phyloP scores from a whole-genome alignment of 2,329 filamentous ascomycete species.

The Aspergillus vadensis region DNA sequence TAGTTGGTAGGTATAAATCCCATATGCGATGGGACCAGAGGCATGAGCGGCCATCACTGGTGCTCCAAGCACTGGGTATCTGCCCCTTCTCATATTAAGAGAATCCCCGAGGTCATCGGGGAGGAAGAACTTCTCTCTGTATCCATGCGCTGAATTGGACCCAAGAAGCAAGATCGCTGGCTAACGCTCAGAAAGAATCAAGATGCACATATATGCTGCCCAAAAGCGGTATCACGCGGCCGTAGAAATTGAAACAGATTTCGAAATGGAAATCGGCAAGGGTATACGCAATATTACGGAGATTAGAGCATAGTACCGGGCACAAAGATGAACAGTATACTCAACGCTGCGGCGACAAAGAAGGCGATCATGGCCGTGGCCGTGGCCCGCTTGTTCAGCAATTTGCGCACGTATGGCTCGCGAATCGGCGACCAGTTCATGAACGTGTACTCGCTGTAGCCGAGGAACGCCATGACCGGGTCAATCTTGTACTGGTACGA shows the following conservation, averaged over 20 bases:
- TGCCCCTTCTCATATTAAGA: background rate
- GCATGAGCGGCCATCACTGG: background rate
- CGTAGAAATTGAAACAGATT: background rate
- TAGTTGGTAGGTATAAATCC: background rate
- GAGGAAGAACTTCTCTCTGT: background rate
- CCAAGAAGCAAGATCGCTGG: background rate
- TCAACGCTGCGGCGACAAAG: conserved; percentile 77
- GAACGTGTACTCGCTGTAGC: conserved; percentile 93
- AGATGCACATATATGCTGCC: conserved; percentile 2
- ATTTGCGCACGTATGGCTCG: conserved; percentile 85
- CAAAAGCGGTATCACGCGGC: conserved; percentile 1
- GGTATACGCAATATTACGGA: background rate
- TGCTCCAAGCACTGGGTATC: background rate
- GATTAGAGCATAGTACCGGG: conserved; percentile 65
- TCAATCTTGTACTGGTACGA: conserved; percentile 97
- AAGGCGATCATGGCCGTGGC: conserved; percentile 78
- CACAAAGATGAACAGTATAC: conserved; percentile 90
- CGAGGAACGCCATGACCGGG: conserved; percentile 82
- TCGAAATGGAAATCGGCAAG: background rate
- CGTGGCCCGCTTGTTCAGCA: conserved; percentile 78
- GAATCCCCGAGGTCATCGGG: background rate
- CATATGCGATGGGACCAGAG: background rate
- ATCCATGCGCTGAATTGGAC: background rate
- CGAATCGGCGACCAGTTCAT: conserved; percentile 86
- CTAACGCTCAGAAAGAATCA: background rate